Conservation (phyloP, 768 basidiomycete genomes). For the Pilatotrama ljubarskyi region DNA sequence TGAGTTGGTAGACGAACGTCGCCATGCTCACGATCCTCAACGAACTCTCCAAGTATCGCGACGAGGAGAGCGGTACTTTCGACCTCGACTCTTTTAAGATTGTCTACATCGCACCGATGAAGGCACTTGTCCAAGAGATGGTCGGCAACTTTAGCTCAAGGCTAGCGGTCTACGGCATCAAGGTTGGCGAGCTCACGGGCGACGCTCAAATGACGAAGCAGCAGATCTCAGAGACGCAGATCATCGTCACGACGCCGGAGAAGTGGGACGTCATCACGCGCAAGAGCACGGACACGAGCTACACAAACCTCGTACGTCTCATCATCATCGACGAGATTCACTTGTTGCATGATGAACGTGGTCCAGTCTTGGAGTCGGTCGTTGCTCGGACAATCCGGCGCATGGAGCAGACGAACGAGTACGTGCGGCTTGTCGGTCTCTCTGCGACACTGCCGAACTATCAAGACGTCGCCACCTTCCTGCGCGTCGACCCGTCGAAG, state of each 20-base stretch:
- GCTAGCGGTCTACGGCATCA: conserved; percentile 69
- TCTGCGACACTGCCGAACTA: conserved; percentile 99
- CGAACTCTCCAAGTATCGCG: conserved; percentile 85
- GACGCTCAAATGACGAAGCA: conserved; percentile 98
- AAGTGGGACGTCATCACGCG: conserved; percentile 99
- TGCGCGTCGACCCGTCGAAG: conserved; percentile 88
- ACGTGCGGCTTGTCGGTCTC: conserved; percentile 91
- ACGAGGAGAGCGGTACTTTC: conserved; percentile 75
- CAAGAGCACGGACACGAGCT: conserved; percentile 94
- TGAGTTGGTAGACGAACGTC: conserved; percentile 83
- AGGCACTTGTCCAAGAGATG: conserved; percentile 98
- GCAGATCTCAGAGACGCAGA: conserved; percentile 94
- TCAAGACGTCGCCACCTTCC: conserved; percentile 95
- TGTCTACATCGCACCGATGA: conserved; percentile 98
- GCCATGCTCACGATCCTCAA: conserved; percentile 94
- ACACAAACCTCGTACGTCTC: conserved; percentile 94
- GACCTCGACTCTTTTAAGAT: conserved; percentile 93
- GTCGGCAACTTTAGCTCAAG: conserved; percentile 90
- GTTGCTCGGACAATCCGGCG: conserved; percentile 86
- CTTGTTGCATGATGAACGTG: conserved; percentile 95
- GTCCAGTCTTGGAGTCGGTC: conserved; percentile 92
- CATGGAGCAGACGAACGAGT: conserved; percentile 93
- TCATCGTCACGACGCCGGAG: conserved; percentile 98
- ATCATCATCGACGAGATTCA: conserved; percentile 99
- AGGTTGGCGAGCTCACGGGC: conserved; percentile 93